Evolutionary conservation across 129 eudicot genomes (phyloP).

Genomic region (Arctium minus): DNA sequence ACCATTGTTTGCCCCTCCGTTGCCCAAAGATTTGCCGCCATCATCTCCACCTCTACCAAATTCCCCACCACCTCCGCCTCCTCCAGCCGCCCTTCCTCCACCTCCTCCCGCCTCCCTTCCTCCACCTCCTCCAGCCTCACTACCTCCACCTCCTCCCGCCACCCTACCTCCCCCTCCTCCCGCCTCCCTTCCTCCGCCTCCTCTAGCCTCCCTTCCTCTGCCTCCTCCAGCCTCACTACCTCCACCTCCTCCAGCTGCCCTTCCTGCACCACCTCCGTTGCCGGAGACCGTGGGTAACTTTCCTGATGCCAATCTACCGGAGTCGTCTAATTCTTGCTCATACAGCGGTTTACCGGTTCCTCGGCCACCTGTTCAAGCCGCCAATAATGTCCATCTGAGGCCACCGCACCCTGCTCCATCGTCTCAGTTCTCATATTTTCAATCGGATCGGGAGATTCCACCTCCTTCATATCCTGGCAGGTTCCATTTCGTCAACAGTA

Average conservation of each 20-base stretch:
- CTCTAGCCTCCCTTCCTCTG: constrained; percentile 39
- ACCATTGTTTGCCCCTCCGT: constrained; percentile 48
- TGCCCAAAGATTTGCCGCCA: constrained; percentile 51
- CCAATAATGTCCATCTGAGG: constrained; percentile 41
- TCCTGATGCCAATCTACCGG: constrained; percentile 37
- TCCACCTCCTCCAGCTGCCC: constrained; percentile 34
- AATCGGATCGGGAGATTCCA: constrained; percentile 71
- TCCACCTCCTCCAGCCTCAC: constrained; percentile 10
- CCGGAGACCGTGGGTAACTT: constrained; percentile 21
- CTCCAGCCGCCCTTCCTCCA: constrained; percentile 36
- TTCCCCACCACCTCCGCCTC: constrained; percentile 49
- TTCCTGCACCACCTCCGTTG: constrained; percentile 25
- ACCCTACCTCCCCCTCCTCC: constrained; percentile 24
- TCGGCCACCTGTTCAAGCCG: constrained; percentile 38
- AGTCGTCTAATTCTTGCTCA: constrained; percentile 36
- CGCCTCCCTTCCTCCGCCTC: constrained; percentile 34
- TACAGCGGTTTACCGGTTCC: constrained; percentile 30
- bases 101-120: constrained; percentile 12
- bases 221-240: constrained; percentile 39
- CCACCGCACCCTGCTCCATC: constrained; percentile 90
- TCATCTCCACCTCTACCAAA: constrained; percentile 54
- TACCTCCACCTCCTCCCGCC: constrained; percentile 23
- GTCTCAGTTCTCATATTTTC: constrained; percentile 79
- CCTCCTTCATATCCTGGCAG: constrained; percentile 62
- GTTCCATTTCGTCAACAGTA: constrained; percentile 42